phyloP scores from a whole-genome alignment of 2,329 filamentous ascomycete genomes.

The Trichoderma sp. region DNA sequence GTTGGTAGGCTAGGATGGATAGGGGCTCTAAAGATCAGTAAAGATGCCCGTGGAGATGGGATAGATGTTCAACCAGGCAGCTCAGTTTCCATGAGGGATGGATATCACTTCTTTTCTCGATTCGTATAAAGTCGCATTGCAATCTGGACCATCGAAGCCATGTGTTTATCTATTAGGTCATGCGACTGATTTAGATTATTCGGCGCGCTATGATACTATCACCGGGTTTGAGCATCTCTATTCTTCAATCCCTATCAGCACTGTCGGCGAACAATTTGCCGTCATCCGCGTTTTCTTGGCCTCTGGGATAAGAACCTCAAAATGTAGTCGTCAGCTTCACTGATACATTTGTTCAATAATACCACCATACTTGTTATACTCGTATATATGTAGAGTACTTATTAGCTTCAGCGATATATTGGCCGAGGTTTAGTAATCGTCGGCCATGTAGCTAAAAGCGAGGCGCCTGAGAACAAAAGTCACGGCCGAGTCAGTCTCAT shows the following conservation, averaged over 20 bases:
- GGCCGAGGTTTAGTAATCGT: slow-evolving; percentile 5
- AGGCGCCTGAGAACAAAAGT: background rate
- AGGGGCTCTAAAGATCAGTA: background rate
- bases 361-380: background rate
- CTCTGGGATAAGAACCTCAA: background rate
- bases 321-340: background rate
- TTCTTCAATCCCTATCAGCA: background rate
- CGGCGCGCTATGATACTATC: background rate
- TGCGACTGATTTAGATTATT: background rate
- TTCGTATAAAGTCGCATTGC: background rate
- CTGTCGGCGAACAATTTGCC: background rate
- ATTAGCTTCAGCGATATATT: background rate
- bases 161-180: background rate
- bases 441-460: background rate
- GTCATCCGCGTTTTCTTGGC: background rate
- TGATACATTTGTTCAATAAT: background rate
- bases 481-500: background rate
- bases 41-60: background rate
- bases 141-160: background rate
- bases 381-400: background rate
- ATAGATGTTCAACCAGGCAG: background rate
- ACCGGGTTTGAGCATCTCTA: background rate
- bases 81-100: background rate
- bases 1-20: background rate
- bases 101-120: background rate